These are phyloP conservation scores for Fusarium sacchari DNA, from an alignment of 2,329 filamentous ascomycete genomes.

Conservation along the genomic window DNA sequence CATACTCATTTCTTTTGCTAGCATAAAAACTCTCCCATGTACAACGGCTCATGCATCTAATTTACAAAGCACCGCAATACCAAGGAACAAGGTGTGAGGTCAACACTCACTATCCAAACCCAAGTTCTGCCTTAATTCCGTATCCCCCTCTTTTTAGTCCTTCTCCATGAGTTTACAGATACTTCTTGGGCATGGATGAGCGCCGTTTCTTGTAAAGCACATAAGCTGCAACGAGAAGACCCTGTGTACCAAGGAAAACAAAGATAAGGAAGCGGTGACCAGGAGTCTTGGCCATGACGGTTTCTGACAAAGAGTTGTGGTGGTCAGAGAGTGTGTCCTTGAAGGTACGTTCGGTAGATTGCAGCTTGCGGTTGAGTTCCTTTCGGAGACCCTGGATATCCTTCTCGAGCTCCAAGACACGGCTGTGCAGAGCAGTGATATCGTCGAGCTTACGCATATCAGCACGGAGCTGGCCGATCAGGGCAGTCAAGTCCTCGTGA, in stretches of 20 bases:
- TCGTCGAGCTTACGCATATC: conserved; percentile 59
- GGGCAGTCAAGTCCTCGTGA: conserved; percentile 63
- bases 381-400: conserved; percentile 68
- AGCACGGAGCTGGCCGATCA: conserved; percentile 59
- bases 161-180: conserved; percentile 64
- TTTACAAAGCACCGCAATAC: conserved; percentile 34
- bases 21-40: conserved; percentile 28
- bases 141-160: conserved; percentile 15
- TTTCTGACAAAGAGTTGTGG: conserved; percentile 59
- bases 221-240: conserved; percentile 75
- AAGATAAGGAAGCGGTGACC: conserved; percentile 68
- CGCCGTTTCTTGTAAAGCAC: conserved; percentile 83
- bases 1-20: conserved; percentile 37
- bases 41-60: conserved; percentile 29
- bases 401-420: conserved; percentile 64
- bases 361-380: conserved; percentile 57
- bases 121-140: background rate
- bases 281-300: conserved; percentile 59
- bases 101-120: conserved; percentile 26
- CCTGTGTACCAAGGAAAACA: conserved; percentile 78
- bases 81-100: conserved; percentile 11
- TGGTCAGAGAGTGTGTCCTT: conserved; percentile 63
- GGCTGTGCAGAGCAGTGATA: conserved; percentile 55
- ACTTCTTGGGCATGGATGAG: conserved; percentile 87
- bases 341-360: conserved; percentile 62